phyloP scores from a whole-genome alignment of 176 grass and related monocot species.

The Luzula sylvatica region DNA sequence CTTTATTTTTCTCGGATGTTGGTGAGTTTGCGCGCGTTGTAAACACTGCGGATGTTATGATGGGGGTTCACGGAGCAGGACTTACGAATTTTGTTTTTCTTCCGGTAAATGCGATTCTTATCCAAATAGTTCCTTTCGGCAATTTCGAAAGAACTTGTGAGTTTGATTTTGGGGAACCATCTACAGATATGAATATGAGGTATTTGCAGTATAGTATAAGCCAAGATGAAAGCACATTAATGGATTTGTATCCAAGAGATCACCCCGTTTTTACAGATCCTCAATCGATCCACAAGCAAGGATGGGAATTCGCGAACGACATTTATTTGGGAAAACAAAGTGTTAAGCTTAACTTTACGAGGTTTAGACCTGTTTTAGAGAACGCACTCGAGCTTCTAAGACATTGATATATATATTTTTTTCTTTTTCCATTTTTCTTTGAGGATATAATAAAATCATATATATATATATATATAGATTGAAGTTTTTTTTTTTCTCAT shows the following conservation, averaged over 20 bases:
- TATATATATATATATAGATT: not conserved
- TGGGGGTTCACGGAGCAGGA: slow-evolving; percentile 75
- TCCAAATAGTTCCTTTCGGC: slow-evolving; percentile 79
- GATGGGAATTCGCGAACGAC: slow-evolving; percentile 45
- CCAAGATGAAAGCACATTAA: slow-evolving; percentile 61
- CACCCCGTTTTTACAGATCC: slow-evolving; percentile 61
- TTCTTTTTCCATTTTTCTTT: not conserved
- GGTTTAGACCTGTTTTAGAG: slow-evolving; percentile 41
- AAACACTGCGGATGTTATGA: slow-evolving; percentile 54
- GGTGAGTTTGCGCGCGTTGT: slow-evolving; percentile 24
- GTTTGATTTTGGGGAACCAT: slow-evolving; percentile 65
- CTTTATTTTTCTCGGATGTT: slow-evolving; percentile 10
- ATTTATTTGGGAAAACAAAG: slow-evolving; percentile 67
- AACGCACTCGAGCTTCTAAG: slow-evolving; percentile 51
- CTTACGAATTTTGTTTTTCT: slow-evolving; percentile 77
- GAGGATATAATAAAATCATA: not conserved
- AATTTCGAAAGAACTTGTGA: slow-evolving; percentile 42
- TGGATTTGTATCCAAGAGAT: slow-evolving; percentile 36
- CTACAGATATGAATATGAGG: slow-evolving; percentile 59
- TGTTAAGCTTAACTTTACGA: slow-evolving; percentile 36
- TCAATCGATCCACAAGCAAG: slow-evolving; percentile 43
- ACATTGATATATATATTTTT: slow-evolving; percentile 23
- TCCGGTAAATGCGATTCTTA: slow-evolving; percentile 57
- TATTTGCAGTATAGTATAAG: slow-evolving; percentile 85
- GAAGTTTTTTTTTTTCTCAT: not conserved